Conservation (phyloP, 1,139 yeast species). For the Kodamaea fungicola region DNA sequence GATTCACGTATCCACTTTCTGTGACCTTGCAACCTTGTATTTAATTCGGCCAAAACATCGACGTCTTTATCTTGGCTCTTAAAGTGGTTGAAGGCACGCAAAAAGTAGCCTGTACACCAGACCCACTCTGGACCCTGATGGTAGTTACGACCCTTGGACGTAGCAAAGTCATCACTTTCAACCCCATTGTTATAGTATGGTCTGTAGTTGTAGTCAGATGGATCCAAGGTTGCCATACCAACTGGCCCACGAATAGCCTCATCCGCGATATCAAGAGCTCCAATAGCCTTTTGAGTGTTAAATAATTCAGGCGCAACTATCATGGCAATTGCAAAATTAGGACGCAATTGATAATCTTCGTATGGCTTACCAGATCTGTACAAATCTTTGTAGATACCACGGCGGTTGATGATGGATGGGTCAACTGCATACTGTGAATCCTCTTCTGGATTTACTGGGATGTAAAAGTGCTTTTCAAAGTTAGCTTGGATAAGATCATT, state of each 20-base stretch:
- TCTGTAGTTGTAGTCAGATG: constrained; percentile 84
- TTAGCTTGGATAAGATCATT: constrained; percentile 60
- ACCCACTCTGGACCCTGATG: constrained; percentile 99
- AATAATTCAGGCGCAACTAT: constrained; percentile 91
- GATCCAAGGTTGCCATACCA: constrained; percentile 91
- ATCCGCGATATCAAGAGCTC: constrained; percentile 72
- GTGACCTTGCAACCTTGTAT: constrained; percentile 60
- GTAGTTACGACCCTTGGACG: constrained; percentile 92
- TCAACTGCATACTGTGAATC: constrained; percentile 61
- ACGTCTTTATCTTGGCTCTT: constrained; percentile 39
- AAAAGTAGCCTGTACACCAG: constrained; percentile 85
- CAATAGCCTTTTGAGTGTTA: constrained; percentile 53
- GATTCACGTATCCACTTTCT: constrained; percentile 66
- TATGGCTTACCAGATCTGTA: constrained; percentile 77
- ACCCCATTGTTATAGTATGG: constrained; percentile 82
- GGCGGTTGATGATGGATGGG: constrained; percentile 65
- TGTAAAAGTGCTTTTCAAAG: constrained; percentile 75
- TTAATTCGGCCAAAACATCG: constrained; percentile 35
- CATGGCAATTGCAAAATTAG: constrained; percentile 92
- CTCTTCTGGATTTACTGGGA: constrained; percentile 59
- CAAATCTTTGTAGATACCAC: constrained; percentile 92
- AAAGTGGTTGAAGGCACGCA: constrained; percentile 68
- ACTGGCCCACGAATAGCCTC: constrained; percentile 74
- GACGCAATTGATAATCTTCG: constrained; percentile 91
- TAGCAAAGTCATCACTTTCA: constrained; percentile 83